Base-by-base conservation (phyloP, 495 filamentous ascomycete genomes). In the Lasiosphaeria hispida region DNA sequence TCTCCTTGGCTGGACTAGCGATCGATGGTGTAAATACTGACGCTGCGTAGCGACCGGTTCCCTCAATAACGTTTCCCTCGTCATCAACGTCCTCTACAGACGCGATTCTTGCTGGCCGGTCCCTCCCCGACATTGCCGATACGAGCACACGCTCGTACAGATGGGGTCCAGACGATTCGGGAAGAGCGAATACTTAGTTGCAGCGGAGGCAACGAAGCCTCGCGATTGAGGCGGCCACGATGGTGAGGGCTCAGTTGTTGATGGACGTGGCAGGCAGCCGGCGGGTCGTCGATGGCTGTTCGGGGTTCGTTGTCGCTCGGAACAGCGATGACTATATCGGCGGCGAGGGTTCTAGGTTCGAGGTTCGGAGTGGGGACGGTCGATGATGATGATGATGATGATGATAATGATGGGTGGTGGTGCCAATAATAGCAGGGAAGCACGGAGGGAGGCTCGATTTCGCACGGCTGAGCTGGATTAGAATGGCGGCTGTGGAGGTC, bases 51-150 rank as follows among this genome's bases (percentile, higher is more conserved):
- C 64, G 73, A 58, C 63, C 56, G 34, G 69, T 70, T 44, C 71
- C 78, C 52, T 73, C 69, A 13, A 78, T 69, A 30, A 65, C 36
- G 30, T 69, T 69, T 40, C 74, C 79, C 7, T 44, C 52, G 33
- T 79, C 74, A 65, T 82, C 80, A 10, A 65, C 73, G 56, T 83
- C 80, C 42, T 80, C 75, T 33, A 80, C 70, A 64, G 72, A 78
- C 62, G 79, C 78, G 63, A 72, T 58, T 42, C 49, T 50, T 48
- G 43, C 48, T 58, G 65, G 60, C 45, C 56, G 48, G 40, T 59
- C 57, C 39, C 43, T 63, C 61, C 42, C 49, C 49, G 66, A 65
- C 68, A 72, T 72, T 65, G 64, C 62, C 53, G 49, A 45, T 48
- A 61, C 60, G 68, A 64, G 63, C 58, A 48, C 47, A 41, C 41